Evolutionary conservation across 257 asterid genomes (phyloP), one percentile per base, ranked within the genome.

Genomic region (Nicotiana otophora): DNA sequence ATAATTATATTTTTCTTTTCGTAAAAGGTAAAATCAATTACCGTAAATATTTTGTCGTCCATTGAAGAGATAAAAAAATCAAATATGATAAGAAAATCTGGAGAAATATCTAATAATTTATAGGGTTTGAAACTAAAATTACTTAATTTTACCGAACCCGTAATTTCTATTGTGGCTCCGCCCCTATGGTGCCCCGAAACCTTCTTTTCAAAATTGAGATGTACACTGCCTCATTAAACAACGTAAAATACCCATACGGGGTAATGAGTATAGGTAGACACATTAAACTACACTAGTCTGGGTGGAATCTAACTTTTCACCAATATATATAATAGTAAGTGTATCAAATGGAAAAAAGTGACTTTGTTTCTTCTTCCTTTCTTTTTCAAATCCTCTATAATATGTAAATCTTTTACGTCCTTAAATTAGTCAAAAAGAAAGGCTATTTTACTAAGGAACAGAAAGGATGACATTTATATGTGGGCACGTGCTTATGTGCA

Each of bases 401-500:
- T 11, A 20, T 42, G 3, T 14, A 26, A 51, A 48, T 48, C 0
- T 7, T 48, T 74, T 23, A 74, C 7, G 16, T 74, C 62, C 62
- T 74, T 74, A 48, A 14, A 48, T 15, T 48, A 74, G 53, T 48
- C 16, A 48, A 74, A 31, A 46, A 74, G 20, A 48, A 72, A 15
- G 14, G 15, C 5, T 46, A 46, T 42, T 53, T 67, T 33, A 8
- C 17, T 74, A 26, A 48, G 80, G 28, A 23, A 15, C 80, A 48
- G 62, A 48, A 74, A 74, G 80, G 80, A 74, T 74, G 16, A 2
- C 42, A 74, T 48, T 20, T 74, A 74, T 74, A 26, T 26, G 62
- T 48, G 26, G 42, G 80, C 80, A 74, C 80, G 62, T 74, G 80
- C 63, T 48, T 74, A 74, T 14, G 79, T 48, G 80, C 63, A 48